Base-by-base conservation (phyloP, 139 green algal species). In the Pseudopediastrum boryanum region DNA sequence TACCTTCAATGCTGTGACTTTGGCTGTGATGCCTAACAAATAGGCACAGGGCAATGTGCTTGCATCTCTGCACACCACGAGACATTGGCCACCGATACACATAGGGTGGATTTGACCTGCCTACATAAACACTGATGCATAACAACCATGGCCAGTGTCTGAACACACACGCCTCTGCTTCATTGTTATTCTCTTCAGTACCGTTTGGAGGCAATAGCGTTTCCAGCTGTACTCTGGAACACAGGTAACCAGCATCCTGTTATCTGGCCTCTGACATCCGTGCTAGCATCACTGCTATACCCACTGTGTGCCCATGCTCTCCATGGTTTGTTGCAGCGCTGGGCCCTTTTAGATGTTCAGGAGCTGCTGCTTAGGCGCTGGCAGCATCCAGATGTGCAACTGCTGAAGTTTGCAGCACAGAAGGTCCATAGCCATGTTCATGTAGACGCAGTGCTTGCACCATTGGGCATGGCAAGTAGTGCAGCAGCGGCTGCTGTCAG, bases 391-490 rank as follows among this genome's bases (percentile, higher is more conserved):
- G 33, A 41, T 13, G 19, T 76, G 39, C 76, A 63, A 41, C 76
- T 82, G 27, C 64, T 82, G 5, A 82, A 75, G 39, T 64, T 46
- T 8, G 76, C 76, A 3, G 8, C 56, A 23, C 65, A 75, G 51
- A 50, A 76, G 27, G 2, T 76, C 16, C 76, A 51, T 51, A 76
- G 48, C 27, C n/a, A 76, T 6, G 27, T 62, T 27, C 76, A 82
- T 65, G 61, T 82, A 4, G 76, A 82, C 63, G 76, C 51, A 19
- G 76, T 41, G 25, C 25, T 82, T 12, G 64, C 76, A 35, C 35
- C 64, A 13, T 27, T 41, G 16, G 65, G 76, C 29, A 62, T 61
- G 9, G 65, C 65, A 27, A 31, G 21, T 29, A 31, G 21, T 68
- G 67, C 42, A 39, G 75, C 63, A 25, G 75, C 42, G 25, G 72